Conservation (phyloP, 1,284 basidiomycete genomes). For the Tylopilus orsonianus region DNA sequence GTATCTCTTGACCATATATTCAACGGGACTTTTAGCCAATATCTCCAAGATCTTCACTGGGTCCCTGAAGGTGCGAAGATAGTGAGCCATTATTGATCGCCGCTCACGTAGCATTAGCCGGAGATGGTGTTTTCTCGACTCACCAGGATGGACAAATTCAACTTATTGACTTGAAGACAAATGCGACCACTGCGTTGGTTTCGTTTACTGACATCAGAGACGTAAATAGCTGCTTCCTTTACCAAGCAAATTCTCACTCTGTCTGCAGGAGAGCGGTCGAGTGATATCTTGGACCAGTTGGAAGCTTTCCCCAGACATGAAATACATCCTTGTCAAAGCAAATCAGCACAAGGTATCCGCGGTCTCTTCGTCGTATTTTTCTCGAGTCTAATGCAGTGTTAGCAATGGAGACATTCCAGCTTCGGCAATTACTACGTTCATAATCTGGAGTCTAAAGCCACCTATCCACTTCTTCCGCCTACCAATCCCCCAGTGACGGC, state of each 20-base stretch:
- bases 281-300: conserved; percentile 59
- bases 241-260: background rate
- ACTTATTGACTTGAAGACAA: conserved; percentile 78
- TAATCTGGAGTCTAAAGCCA: conserved; percentile 56
- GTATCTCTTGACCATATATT: conserved; percentile 87
- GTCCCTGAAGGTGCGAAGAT: conserved; percentile 75
- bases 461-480: conserved; percentile 68
- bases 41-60: conserved; percentile 64
- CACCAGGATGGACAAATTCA: conserved; percentile 62
- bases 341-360: conserved; percentile 64
- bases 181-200: conserved; percentile 65
- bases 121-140: conserved; percentile 86
- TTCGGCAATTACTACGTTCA: conserved; percentile 90
- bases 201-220: conserved; percentile 58
- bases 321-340: conserved; percentile 79
- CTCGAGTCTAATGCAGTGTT: conserved; percentile 4
- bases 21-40: conserved; percentile 77
- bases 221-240: conserved; percentile 41
- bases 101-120: conserved; percentile 51
- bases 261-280: conserved; percentile 53
- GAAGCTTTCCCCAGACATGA: conserved; percentile 85
- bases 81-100: background rate
- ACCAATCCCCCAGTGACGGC: conserved; percentile 68
- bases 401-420: conserved; percentile 93
- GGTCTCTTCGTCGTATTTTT: background rate